A percentile compares a stretch with the other conserved stretches of the same genome.
phyloP scores from a whole-genome alignment of 1,139 yeast species.

The Blastobotrys apis region DNA sequence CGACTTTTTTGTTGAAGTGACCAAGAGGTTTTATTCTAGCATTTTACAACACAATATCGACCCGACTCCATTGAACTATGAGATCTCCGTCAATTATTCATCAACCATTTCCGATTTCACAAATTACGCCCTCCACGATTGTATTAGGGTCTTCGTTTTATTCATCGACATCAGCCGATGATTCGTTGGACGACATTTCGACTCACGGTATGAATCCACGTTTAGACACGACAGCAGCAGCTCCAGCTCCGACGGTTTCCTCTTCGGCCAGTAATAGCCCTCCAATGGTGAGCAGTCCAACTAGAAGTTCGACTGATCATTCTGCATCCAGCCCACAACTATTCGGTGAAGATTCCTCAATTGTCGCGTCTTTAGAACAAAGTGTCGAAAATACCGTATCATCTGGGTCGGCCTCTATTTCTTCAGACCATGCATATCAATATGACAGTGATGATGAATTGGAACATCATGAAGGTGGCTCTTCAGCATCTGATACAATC shows the following conservation, averaged over 20 bases:
- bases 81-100: conserved; percentile 15
- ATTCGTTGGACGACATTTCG: not conserved
- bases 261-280: conserved; percentile 1
- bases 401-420: not conserved
- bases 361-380: conserved; percentile 10
- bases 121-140: conserved; percentile 27
- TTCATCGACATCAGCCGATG: not conserved
- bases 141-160: conserved; percentile 23
- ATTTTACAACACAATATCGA: no score
- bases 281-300: not conserved
- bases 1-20: no score
- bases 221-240: conserved; percentile 1
- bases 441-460: not conserved
- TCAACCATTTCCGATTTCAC: conserved; percentile 25
- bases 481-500: not conserved
- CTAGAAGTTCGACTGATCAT: not conserved
- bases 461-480: not conserved
- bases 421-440: not conserved
- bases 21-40: no score
- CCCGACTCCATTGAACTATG: conserved; percentile 3
- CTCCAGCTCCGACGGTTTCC: not conserved
- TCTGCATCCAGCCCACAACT: not conserved
- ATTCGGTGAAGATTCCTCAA: not conserved
- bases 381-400: not conserved
- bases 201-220: not conserved